Base-by-base conservation (phyloP, 257 asterid genomes). In the Lycium ferocissimum region DNA sequence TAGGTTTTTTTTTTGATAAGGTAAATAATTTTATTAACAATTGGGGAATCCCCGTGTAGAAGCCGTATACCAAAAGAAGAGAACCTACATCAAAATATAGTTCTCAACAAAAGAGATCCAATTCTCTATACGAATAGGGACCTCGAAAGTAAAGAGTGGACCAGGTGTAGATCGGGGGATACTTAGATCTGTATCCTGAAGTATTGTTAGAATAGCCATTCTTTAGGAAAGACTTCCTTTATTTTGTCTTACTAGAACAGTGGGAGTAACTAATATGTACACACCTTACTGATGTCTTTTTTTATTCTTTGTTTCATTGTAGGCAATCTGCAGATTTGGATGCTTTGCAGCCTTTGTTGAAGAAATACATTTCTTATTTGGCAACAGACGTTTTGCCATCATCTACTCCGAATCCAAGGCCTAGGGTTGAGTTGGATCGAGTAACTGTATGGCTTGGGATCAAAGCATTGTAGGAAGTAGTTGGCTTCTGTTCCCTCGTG, bases 381-480 rank as follows among this genome's bases (percentile, higher is more conserved):
- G 97, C 95, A 89, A 85, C 92, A 45, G 99, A 96, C 73, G 88
- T 85, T 65, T 14, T 81, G 88, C 91, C 89, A 87, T 76, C 86
- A 56, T 83, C 86, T 73, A 80, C 61, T 54, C 93, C 87, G 86
- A 72, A 91, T 89, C 87, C 94, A 84, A 93, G 99, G 91, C 94
- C 97, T 58, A 95, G 99, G 94, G 88, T 93, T 85, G 96, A 95
- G 88, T 91, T 95, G 91, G 98, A 96, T 84, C 94, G 94, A 71
- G 81, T 89, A 83, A 88, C 99, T 85, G 97, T 96, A 87, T 96
- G 99, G 99, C 97, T 96, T 89, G 98, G 99, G 91, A 94, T 96
- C 92, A 96, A 96, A 91, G 92, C 97, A 90, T 85, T 96, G 99
- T 96, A 95, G 91, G 99, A 90, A 89, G 89, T 90, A 86, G 91